A percentile compares a stretch with the other conserved stretches of the same genome.
phyloP scores from a whole-genome alignment of 2,329 filamentous ascomycete genomes.

The Aspergillus luchuensis region DNA sequence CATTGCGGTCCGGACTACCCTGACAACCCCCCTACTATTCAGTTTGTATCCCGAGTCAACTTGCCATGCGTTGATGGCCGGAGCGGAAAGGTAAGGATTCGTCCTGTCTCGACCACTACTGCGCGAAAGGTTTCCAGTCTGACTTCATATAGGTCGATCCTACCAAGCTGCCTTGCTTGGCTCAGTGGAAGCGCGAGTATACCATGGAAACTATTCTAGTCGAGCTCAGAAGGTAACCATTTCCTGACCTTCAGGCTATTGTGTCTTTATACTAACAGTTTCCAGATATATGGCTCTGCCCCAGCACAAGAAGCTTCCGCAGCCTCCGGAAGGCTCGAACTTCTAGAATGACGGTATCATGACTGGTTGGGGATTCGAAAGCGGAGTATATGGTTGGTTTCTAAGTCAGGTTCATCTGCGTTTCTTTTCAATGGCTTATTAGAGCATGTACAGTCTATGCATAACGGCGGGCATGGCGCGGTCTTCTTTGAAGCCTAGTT shows the following conservation, averaged over 20 bases:
- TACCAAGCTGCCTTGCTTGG: constrained; percentile 77
- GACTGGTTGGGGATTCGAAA: constrained; percentile 26
- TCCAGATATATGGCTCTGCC: constrained; percentile 90
- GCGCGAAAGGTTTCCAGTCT: neutral
- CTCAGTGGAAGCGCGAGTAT: constrained; percentile 88
- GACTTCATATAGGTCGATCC: constrained; percentile 68
- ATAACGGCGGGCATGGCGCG: constrained; percentile 39
- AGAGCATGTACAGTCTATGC: constrained; percentile 44
- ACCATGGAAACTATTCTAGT: constrained; percentile 94
- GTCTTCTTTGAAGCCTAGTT: constrained; percentile 29
- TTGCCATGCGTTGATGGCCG: constrained; percentile 86
- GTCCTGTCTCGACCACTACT: neutral
- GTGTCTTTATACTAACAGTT: constrained; percentile 29
- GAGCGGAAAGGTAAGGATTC: constrained; percentile 66
- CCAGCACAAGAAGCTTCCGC: constrained; percentile 90
- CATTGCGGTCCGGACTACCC: constrained; percentile 90
- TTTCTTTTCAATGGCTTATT: constrained; percentile 25
- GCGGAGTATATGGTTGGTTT: constrained; percentile 35
- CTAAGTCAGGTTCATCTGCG: constrained; percentile 27
- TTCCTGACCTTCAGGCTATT: constrained; percentile 21
- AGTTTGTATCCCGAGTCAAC: constrained; percentile 93
- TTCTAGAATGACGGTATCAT: constrained; percentile 43
- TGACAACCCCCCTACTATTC: constrained; percentile 81
- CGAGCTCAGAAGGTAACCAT: constrained; percentile 71
- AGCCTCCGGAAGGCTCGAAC: constrained; percentile 82